phyloP scores from a whole-genome alignment of 2,329 filamentous ascomycete genomes.

The Thelonectria blattea region DNA sequence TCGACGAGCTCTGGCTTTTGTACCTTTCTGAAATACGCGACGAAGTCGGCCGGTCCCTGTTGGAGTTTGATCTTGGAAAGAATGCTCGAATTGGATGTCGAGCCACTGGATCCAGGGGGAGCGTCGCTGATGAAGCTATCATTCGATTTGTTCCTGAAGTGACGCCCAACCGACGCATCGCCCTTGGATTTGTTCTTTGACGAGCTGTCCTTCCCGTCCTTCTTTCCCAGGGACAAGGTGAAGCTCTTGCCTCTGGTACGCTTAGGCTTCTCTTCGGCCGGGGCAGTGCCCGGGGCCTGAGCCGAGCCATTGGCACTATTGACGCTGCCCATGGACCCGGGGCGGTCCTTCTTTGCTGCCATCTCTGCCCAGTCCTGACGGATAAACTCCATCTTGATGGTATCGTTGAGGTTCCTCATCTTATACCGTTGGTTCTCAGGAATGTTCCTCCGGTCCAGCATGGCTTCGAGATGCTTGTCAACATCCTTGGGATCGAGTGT shows the following conservation, averaged over 20 bases:
- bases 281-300: conserved; percentile 49
- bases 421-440: conserved; percentile 92
- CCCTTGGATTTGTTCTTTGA: conserved; percentile 77
- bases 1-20: conserved; percentile 84
- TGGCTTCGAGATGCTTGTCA: conserved; percentile 63
- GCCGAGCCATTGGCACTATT: conserved; percentile 43
- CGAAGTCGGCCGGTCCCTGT: conserved; percentile 81
- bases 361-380: conserved; percentile 82
- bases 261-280: conserved; percentile 56
- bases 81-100: conserved; percentile 62
- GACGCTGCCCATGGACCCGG: conserved; percentile 53
- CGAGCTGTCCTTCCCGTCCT: conserved; percentile 68
- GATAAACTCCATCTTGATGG: conserved; percentile 96
- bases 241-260: conserved; percentile 65
- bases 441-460: conserved; percentile 87
- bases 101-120: conserved; percentile 57
- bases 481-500: conserved; percentile 61
- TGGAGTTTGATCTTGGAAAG: conserved; percentile 75
- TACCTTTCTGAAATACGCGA: conserved; percentile 81
- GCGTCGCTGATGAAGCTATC: conserved; percentile 71
- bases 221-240: conserved; percentile 70
- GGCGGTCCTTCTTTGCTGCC: conserved; percentile 54
- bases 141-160: conserved; percentile 74
- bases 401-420: conserved; percentile 87
- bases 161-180: conserved; percentile 66